Conservation (phyloP, 1,284 basidiomycete genomes). For the Ceratobasidium sp. region DNA sequence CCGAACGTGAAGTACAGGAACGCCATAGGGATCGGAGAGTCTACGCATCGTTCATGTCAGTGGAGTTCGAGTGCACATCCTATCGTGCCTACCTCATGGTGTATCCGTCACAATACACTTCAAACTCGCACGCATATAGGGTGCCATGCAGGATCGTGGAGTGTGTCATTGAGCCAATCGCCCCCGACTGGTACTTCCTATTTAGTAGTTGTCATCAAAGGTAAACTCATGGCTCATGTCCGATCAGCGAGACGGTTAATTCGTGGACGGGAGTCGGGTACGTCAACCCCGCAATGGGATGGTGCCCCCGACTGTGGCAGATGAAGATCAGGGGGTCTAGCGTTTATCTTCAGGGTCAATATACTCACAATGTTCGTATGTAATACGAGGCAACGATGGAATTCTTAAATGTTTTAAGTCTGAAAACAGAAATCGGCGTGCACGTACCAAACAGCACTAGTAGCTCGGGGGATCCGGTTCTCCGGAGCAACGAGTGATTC, state of each 20-base stretch:
- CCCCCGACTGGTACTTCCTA: conserved; percentile 92
- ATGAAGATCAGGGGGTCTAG: not conserved
- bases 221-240: conserved; percentile 1
- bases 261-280: not conserved
- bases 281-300: conserved; percentile 17
- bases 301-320: not conserved
- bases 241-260: conserved; percentile 33
- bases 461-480: conserved; percentile 85
- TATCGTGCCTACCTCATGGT: conserved; percentile 54
- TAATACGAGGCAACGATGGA: not conserved
- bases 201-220: conserved; percentile 51
- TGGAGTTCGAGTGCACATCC: not conserved
- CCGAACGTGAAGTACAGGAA: conserved; percentile 85
- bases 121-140: conserved; percentile 92
- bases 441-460: conserved; percentile 78
- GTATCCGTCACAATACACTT: conserved; percentile 92
- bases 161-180: conserved; percentile 92
- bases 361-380: not conserved
- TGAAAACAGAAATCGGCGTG: conserved; percentile 28
- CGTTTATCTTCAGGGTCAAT: conserved; percentile 2
- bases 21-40: conserved; percentile 58
- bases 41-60: conserved; percentile 3
- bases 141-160: conserved; percentile 88
- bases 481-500: conserved; percentile 81
- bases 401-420: not conserved